Conservation (phyloP, 1,139 yeast genomes). For the Yarrowia galli region DNA sequence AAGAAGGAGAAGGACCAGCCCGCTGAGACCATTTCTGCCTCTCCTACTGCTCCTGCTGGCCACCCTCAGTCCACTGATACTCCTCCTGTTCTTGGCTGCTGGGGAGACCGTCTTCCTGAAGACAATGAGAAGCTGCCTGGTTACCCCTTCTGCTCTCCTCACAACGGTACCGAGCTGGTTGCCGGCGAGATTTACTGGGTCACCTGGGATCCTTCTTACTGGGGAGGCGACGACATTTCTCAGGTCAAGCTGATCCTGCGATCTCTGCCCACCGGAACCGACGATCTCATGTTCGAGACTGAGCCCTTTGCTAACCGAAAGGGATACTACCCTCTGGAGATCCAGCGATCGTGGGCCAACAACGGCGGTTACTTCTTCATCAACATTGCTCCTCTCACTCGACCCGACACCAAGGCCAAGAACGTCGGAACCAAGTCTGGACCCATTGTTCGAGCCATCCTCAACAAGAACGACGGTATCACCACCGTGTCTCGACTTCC, state of each 20-base stretch:
- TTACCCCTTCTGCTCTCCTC: conserved; percentile 54
- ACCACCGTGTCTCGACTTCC: conserved; percentile 51
- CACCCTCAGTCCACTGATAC: conserved; percentile 51
- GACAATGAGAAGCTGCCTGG: conserved; percentile 45
- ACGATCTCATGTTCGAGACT: conserved; percentile 49
- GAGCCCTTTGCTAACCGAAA: conserved; percentile 51
- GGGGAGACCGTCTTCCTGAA: conserved; percentile 52
- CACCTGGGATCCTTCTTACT: conserved; percentile 56
- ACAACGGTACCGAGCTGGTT: conserved; percentile 54
- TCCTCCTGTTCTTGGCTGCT: conserved; percentile 54
- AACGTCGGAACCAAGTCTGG: conserved; percentile 53
- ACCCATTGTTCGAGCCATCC: conserved; percentile 53
- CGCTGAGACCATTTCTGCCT: conserved; percentile 49
- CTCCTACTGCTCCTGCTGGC: conserved; percentile 52
- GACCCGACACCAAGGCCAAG: conserved; percentile 49
- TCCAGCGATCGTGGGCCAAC: conserved; percentile 47
- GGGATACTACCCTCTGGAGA: conserved; percentile 53
- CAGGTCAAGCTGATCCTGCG: conserved; percentile 50
- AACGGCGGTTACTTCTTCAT: conserved; percentile 52
- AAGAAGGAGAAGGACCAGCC: conserved; percentile 43
- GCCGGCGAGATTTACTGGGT: conserved; percentile 57
- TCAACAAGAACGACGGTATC: conserved; percentile 47
- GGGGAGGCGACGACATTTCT: conserved; percentile 51
- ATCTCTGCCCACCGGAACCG: conserved; percentile 50
- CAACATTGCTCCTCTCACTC: conserved; percentile 52